These are phyloP conservation scores for Aspergillus pseudoviridinutans DNA, from an alignment of 2,329 filamentous ascomycete genomes.

Conservation along the genomic window DNA sequence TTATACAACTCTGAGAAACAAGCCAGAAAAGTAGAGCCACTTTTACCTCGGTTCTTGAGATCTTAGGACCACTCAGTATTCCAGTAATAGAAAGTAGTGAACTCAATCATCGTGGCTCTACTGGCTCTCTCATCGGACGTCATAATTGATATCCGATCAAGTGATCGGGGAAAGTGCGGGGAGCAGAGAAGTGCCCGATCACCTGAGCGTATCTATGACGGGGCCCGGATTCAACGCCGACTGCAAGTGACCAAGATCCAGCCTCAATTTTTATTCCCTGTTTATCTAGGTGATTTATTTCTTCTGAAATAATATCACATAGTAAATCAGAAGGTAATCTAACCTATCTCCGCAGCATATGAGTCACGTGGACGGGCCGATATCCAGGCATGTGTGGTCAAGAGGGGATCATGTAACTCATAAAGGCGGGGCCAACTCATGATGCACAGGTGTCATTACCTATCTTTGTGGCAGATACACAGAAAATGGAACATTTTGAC, in stretches of 20 bases:
- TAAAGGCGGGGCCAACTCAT: neutral
- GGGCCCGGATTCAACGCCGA: neutral
- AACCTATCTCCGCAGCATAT: no score
- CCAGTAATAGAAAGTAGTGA: no score
- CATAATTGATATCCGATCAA: neutral
- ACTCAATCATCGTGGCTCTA: no score
- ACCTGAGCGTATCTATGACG: neutral
- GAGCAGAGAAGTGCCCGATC: neutral
- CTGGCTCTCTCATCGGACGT: no score
- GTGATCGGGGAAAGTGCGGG: neutral
- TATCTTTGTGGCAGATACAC: no score
- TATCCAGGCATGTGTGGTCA: no score
- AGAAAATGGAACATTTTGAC: conserved; percentile 19
- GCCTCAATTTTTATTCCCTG: no score
- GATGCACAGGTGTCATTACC: neutral
- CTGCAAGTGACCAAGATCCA: neutral
- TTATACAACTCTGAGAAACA: neutral
- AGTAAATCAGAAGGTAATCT: no score
- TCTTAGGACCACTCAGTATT: no score
- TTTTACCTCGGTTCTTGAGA: neutral
- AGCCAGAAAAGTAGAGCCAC: neutral
- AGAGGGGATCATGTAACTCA: neutral
- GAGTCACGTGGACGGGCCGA: no score
- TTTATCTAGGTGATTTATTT: no score
- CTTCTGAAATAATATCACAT: no score